Conservation (phyloP, 371 early-diverging fungal species). For the Globomyces sp. region DNA sequence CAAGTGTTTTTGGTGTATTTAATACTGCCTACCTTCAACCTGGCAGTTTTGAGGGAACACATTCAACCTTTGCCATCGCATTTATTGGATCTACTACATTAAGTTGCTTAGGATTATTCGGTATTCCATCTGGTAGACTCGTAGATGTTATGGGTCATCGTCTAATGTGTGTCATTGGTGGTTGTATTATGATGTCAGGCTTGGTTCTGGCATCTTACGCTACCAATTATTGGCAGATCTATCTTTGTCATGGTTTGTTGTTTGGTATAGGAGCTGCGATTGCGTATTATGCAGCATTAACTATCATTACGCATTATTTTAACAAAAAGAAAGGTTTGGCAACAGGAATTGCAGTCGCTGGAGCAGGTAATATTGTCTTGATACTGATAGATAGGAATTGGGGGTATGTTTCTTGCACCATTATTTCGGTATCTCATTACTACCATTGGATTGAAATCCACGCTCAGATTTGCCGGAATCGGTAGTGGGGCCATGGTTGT, state of each 20-base stretch:
- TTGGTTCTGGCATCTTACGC: constrained; percentile 26
- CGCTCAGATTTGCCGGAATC: constrained; percentile 49
- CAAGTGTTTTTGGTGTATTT: constrained; percentile 20
- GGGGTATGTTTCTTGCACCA: constrained; percentile 72
- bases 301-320: constrained; percentile 74
- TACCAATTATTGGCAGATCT: constrained; percentile 30
- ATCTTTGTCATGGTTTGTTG: constrained; percentile 26
- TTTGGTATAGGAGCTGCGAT: constrained; percentile 39
- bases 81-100: constrained; percentile 26
- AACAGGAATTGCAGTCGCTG: constrained; percentile 71
- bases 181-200: not conserved
- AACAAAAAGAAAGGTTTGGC: constrained; percentile 66
- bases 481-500: constrained; percentile 3
- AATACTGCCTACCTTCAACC: constrained; percentile 15
- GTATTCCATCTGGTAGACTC: constrained; percentile 26
- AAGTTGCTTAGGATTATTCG: constrained; percentile 23
- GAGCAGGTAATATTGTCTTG: constrained; percentile 49
- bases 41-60: too few relatives aligned
- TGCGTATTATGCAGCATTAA: constrained; percentile 65
- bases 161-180: constrained; percentile 14
- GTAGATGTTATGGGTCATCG: constrained; percentile 18
- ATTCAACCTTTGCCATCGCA: not conserved
- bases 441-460: constrained; percentile 58
- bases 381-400: constrained; percentile 51
- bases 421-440: constrained; percentile 60